These are phyloP conservation scores for Phytopythium helicoides DNA, from an alignment of 352 stramenopile species.

Conservation along the genomic window DNA sequence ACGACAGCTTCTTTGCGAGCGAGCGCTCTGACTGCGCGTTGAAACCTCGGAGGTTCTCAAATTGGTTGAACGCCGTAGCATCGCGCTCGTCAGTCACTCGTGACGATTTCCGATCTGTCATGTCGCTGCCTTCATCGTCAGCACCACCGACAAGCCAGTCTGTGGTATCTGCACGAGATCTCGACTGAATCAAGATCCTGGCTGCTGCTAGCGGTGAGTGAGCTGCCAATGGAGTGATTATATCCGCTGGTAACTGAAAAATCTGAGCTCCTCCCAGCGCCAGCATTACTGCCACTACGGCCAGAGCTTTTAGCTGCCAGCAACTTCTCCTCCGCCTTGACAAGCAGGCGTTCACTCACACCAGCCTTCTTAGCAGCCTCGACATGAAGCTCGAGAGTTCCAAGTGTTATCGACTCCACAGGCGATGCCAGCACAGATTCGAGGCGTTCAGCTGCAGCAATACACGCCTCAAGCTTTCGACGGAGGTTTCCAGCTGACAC, in stretches of 20 bases:
- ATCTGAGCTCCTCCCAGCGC: neutral
- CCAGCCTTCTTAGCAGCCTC: slow-evolving; percentile 53
- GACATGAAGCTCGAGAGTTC: slow-evolving; percentile 54
- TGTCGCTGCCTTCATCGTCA: slow-evolving; percentile 25
- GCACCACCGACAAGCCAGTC: slow-evolving; percentile 31
- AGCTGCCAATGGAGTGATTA: neutral
- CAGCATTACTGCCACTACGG: neutral
- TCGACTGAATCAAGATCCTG: slow-evolving; percentile 8
- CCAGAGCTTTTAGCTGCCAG: slow-evolving; percentile 9
- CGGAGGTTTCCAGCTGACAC: slow-evolving; percentile 41
- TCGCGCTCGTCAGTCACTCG: slow-evolving; percentile 36
- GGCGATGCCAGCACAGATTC: slow-evolving; percentile 43
- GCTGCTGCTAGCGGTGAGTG: neutral
- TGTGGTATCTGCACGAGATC: slow-evolving; percentile 40
- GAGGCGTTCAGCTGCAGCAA: slow-evolving; percentile 42
- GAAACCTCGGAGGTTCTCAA: slow-evolving; percentile 59
- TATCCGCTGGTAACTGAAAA: slow-evolving; percentile 3
- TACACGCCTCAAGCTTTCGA: slow-evolving; percentile 42
- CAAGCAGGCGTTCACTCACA: slow-evolving; percentile 54
- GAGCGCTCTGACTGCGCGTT: slow-evolving; percentile 44
- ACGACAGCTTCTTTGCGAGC: slow-evolving; percentile 52
- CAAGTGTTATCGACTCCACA: slow-evolving; percentile 39
- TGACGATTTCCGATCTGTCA: slow-evolving; percentile 33
- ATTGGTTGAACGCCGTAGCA: slow-evolving; percentile 58
- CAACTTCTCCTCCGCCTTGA: slow-evolving; percentile 65